phyloP scores from a whole-genome alignment of 768 basidiomycete species.

The Leccinum barrowsii region DNA sequence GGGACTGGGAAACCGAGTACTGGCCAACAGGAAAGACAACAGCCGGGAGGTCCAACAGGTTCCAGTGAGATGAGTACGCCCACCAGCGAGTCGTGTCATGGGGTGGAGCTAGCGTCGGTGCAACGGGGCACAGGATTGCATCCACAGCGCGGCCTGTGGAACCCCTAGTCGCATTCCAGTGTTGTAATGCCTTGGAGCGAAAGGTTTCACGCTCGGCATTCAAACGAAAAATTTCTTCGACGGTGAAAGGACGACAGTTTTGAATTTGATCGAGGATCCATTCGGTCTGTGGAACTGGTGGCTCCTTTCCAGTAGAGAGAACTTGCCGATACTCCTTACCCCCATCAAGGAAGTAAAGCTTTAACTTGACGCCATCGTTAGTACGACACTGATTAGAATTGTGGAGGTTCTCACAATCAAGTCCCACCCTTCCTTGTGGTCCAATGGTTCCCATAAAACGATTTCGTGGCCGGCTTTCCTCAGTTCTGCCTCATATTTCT shows the following conservation, averaged over 20 bases:
- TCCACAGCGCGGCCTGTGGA: conserved; percentile 45
- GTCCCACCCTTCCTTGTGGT: conserved; percentile 44
- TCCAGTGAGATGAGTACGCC: conserved; percentile 52
- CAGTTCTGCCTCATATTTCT: conserved; percentile 37
- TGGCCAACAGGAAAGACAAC: conserved; percentile 46
- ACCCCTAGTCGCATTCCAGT: conserved; percentile 42
- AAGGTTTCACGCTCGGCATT: conserved; percentile 43
- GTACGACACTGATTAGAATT: conserved; percentile 6
- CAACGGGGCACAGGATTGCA: conserved; percentile 44
- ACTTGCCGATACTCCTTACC: conserved; percentile 43
- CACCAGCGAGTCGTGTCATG: conserved; percentile 48
- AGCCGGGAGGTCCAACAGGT: conserved; percentile 47
- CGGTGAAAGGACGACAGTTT: conserved; percentile 35
- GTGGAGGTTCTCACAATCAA: conserved; percentile 36
- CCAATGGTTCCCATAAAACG: conserved; percentile 44
- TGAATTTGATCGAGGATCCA: conserved; percentile 43
- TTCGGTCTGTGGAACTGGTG: conserved; percentile 38
- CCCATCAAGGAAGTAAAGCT: conserved; percentile 49
- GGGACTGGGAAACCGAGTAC: conserved; percentile 25
- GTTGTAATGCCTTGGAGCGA: conserved; percentile 36
- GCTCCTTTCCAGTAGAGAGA: conserved; percentile 33
- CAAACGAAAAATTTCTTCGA: conserved; percentile 43
- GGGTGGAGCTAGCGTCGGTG: conserved; percentile 46
- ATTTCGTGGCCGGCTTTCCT: conserved; percentile 48
- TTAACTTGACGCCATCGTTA: conserved; percentile 30